These are phyloP conservation scores for Harringtonia aguacate DNA, from an alignment of 2,329 filamentous ascomycete genomes.

Conservation along the genomic window DNA sequence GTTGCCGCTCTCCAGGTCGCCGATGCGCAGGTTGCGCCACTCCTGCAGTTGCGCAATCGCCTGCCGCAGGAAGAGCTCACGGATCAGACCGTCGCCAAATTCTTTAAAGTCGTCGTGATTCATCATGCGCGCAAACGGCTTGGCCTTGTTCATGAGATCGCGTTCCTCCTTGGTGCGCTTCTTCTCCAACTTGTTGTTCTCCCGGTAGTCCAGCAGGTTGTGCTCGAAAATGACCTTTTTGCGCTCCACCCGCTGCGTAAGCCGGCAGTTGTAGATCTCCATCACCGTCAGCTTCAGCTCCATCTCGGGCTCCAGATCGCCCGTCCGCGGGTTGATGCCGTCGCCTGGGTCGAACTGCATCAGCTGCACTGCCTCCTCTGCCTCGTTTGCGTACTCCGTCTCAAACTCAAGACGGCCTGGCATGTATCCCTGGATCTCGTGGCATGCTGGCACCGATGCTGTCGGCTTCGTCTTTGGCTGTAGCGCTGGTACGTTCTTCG, in stretches of 20 bases:
- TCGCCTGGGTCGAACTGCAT: conserved; percentile 98
- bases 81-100: conserved; percentile 73
- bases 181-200: conserved; percentile 84
- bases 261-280: conserved; percentile 90
- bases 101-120: conserved; percentile 82
- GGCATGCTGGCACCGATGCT: conserved; percentile 87
- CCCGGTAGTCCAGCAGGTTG: conserved; percentile 82
- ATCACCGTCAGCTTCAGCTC: conserved; percentile 96
- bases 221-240: conserved; percentile 98
- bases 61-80: conserved; percentile 83
- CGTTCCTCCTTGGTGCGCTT: conserved; percentile 92
- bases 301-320: conserved; percentile 88
- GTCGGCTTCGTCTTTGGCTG: conserved; percentile 94
- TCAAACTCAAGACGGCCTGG: conserved; percentile 94
- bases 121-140: conserved; percentile 96
- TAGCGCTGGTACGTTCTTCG: conserved; percentile 71
- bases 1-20: conserved; percentile 74
- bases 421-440: conserved; percentile 99
- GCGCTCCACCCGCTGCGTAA: conserved; percentile 83
- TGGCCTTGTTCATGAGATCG: conserved; percentile 83
- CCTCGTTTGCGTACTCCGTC: conserved; percentile 94
- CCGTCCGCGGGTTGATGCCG: conserved; percentile 74
- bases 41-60: conserved; percentile 88
- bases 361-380: conserved; percentile 93
- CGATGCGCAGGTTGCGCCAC: conserved; percentile 78